These are phyloP conservation scores for Ceratopteris richardii DNA, from an alignment of 75 land plant genomes.

Conservation along the genomic window DNA sequence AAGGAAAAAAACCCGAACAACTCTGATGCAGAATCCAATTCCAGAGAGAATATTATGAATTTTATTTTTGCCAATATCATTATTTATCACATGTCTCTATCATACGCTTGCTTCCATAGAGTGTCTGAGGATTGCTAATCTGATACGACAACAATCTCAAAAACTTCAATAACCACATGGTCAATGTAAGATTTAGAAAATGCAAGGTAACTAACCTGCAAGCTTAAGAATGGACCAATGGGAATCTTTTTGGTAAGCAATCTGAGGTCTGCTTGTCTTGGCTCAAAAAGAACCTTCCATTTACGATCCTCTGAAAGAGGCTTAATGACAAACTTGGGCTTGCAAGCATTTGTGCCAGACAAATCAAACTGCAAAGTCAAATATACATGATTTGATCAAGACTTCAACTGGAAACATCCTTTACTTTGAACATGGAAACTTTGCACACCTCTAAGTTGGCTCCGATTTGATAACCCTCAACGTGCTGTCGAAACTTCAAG, in stretches of 20 bases:
- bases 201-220: constrained; percentile 76
- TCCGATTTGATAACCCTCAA: constrained; percentile 66
- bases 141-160: too few species aligned
- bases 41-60: too few species aligned
- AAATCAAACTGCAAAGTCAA: constrained; percentile 47
- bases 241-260: constrained; percentile 85
- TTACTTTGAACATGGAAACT: too few species aligned
- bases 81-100: too few species aligned
- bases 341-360: constrained; percentile 41
- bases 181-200: too few species aligned
- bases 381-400: neutral
- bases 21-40: too few species aligned
- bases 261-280: constrained; percentile 60
- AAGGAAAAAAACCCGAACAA: too few species aligned
- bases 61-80: too few species aligned
- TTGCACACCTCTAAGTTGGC: constrained; percentile 62
- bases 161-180: too few species aligned
- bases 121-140: too few species aligned
- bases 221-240: constrained; percentile 56
- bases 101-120: too few species aligned
- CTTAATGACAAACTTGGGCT: constrained; percentile 70
- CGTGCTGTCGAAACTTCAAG: constrained; percentile 65
- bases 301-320: constrained; percentile 42
- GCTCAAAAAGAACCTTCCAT: constrained; percentile 85
- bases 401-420: neutral